phyloP scores from a whole-genome alignment of 305 asterid genomes.

The Ajuga reptans region DNA sequence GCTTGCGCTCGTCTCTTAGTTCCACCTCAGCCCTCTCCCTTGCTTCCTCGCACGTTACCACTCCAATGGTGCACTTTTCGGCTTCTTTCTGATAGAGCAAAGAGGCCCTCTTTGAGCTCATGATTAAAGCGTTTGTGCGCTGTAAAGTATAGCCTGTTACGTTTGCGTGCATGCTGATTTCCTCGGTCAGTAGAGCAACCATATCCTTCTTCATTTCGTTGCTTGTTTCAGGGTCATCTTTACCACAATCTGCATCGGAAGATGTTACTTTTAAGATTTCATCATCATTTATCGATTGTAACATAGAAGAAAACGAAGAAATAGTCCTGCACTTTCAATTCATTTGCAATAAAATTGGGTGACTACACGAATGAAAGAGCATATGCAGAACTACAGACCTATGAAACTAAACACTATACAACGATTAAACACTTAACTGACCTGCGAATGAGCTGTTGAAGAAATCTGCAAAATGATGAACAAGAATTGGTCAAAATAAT shows the following conservation, averaged over 20 bases:
- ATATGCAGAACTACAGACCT: not conserved
- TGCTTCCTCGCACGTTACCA: constrained; percentile 49
- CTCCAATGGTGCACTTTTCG: constrained; percentile 41
- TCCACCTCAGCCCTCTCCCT: constrained; percentile 47
- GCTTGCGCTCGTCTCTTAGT: constrained; percentile 43
- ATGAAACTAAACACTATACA: not conserved
- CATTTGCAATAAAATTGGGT: not conserved
- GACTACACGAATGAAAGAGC: not conserved
- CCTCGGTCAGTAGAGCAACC: constrained; percentile 42
- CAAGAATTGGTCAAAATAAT: constrained; percentile 15
- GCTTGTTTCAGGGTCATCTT: constrained; percentile 32
- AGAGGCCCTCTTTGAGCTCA: constrained; percentile 38
- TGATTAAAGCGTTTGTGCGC: constrained; percentile 30
- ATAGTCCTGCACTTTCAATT: not conserved
- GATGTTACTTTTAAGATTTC: not conserved
- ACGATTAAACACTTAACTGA: constrained; percentile 11
- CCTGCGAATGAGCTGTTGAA: constrained; percentile 28
- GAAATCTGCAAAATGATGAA: constrained; percentile 24
- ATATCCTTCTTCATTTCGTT: constrained; percentile 40
- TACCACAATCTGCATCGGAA: constrained; percentile 36
- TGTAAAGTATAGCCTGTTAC: constrained; percentile 37
- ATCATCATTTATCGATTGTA: not conserved
- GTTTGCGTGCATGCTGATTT: constrained; percentile 38
- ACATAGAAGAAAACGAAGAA: not conserved
- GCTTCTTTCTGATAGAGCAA: constrained; percentile 48